Evolutionary conservation across 2,329 filamentous ascomycete species (phyloP).

Genomic region (Thermothelomyces thermophilus): DNA sequence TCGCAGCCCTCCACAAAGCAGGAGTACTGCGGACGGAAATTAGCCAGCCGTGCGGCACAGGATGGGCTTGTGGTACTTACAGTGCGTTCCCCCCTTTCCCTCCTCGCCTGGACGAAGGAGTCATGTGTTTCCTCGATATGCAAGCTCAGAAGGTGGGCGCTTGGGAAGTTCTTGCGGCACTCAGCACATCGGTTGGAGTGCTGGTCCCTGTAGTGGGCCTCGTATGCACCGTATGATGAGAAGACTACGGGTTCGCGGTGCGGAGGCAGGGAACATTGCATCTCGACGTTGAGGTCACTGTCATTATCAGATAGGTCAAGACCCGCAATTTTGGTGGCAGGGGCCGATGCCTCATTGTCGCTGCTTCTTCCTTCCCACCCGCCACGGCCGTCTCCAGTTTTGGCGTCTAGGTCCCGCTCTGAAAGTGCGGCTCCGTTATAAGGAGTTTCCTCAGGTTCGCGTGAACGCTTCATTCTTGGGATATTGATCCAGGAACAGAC

Average conservation of each 20-base stretch:
- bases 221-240: constrained; percentile 69
- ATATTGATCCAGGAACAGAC: neutral
- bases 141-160: constrained; percentile 67
- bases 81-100: constrained; percentile 79
- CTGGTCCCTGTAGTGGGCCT: constrained; percentile 72
- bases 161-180: constrained; percentile 84
- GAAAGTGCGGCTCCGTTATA: constrained; percentile 10
- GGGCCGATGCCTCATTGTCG: constrained; percentile 10
- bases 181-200: constrained; percentile 82
- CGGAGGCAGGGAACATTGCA: constrained; percentile 77
- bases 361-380: constrained; percentile 6
- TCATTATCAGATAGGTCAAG: constrained; percentile 43
- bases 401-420: neutral
- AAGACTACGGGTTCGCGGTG: constrained; percentile 68
- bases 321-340: constrained; percentile 50
- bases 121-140: constrained; percentile 94
- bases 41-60: neutral
- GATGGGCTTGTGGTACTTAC: constrained; percentile 42
- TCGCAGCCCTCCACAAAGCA: constrained; percentile 91
- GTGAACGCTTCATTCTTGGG: constrained; percentile 54
- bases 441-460: constrained; percentile 47
- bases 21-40: constrained; percentile 52
- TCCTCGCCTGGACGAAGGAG: constrained; percentile 62
- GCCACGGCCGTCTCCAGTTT: neutral
- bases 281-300: constrained; percentile 38